A percentile compares a stretch with the other conserved stretches of the same genome.
Evolutionary conservation across 768 basidiomycete species (phyloP).

Genomic region (Phlebiopsis flavidoalba): DNA sequence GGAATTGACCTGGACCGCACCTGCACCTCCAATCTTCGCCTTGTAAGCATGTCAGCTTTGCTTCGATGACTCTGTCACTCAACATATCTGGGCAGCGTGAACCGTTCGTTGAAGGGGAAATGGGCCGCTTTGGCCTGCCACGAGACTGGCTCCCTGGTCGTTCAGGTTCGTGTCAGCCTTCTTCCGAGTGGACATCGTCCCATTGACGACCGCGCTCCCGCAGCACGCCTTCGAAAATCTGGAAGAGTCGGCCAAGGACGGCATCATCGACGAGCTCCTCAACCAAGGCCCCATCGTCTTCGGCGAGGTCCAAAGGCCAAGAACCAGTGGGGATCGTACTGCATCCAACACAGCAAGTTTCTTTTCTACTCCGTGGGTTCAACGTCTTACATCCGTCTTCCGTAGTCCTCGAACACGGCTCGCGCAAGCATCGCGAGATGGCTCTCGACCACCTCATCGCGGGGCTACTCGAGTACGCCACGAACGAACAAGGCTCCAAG

Average conservation of each 20-base stretch:
- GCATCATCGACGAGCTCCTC: conserved; percentile 79
- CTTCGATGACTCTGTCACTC: not conserved
- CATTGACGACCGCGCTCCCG: not conserved
- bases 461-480: conserved; percentile 75
- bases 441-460: conserved; percentile 73
- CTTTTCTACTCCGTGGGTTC: not conserved
- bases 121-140: conserved; percentile 89
- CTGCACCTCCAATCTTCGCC: conserved; percentile 83
- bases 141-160: conserved; percentile 85
- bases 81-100: conserved; percentile 48
- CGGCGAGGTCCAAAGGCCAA: conserved; percentile 73
- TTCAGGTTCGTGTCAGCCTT: conserved; percentile 49
- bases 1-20: conserved; percentile 84
- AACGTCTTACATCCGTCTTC: not conserved
- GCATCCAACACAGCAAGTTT: conserved; percentile 74
- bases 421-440: conserved; percentile 65
- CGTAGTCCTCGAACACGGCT: conserved; percentile 81
- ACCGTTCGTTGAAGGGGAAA: conserved; percentile 81
- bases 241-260: conserved; percentile 78
- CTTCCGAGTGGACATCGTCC: not conserved
- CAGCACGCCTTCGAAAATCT: conserved; percentile 85
- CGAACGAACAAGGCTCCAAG: conserved; percentile 84
- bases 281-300: conserved; percentile 66
- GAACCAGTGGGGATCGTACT: conserved; percentile 89
- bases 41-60: conserved; percentile 46